Base-by-base conservation (phyloP, 179 eudicot genomes). In the Spinacia oleracea region DNA sequence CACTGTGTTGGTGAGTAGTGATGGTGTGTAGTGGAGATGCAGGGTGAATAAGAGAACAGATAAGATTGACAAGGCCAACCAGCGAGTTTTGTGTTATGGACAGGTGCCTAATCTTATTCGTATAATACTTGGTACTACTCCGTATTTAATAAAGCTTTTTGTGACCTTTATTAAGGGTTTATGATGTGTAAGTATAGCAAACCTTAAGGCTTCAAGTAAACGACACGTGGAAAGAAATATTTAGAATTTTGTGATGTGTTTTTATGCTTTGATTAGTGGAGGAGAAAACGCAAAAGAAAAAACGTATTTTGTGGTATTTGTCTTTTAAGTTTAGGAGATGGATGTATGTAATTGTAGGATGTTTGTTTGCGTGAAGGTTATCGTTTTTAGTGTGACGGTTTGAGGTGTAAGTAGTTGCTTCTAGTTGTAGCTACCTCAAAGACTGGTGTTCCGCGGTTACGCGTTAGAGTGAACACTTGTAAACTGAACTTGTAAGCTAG, bases 11-110 rank as follows among this genome's bases (percentile, higher is more conserved):
- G 42, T 43, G 73, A 23, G 18, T 53, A 43, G 73, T 23, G 16
- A 16, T 58, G 43, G 70, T 29, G 71, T 71, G 76, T 42, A 69
- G 73, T 43, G 51, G 50, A 43, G 34, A n/a, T 42, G 32, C 66
- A 40, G 25, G 15, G 25, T 8, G 35, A 46, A 10, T 45, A 78
- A 56, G 58, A 20, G 64, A 70, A 78, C 81, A 71, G 70, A 71
- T 78, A 78, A 71, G 76, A 71, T 45, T 71, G 76, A 78, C 76
- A 34, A 60, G 76, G 71, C 70, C 59, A 71, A 71, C 51, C 81
- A 71, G 76, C 63, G 69, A 48, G 60, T 31, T 10, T 70, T 70
- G 56, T 60, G 81, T 62, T 71, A 67, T 45, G 70, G 80, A 78
- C 81, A 78, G 70, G 70, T 78, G 76, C 81, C 70, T 43, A 78